Evolutionary conservation across 2,329 filamentous ascomycete species (phyloP).

Genomic region (Metarhizium robertsii): DNA sequence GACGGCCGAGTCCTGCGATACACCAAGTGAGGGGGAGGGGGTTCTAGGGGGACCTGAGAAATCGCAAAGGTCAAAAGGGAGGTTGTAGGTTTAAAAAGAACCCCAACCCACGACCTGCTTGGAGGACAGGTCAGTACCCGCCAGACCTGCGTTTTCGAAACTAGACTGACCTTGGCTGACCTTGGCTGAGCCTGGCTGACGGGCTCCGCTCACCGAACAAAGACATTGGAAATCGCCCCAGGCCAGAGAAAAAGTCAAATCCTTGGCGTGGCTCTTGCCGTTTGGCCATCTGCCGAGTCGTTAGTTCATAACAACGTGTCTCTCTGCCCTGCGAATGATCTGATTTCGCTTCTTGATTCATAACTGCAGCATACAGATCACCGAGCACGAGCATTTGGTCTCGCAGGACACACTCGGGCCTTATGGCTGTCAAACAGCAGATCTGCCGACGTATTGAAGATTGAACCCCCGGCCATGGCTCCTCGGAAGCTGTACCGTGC

Average conservation of each 20-base stretch:
- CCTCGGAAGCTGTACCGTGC: slow-evolving; percentile 2
- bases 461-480: slow-evolving; percentile 3
- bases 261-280: background rate
- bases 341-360: background rate
- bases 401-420: no score
- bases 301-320: background rate
- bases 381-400: background rate
- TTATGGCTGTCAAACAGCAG: background rate
- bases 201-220: background rate
- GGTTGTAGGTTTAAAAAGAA: background rate
- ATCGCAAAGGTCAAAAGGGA: background rate
- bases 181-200: background rate
- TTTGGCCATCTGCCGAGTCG: background rate
- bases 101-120: background rate
- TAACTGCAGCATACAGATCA: background rate
- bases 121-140: background rate
- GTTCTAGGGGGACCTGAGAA: background rate
- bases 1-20: background rate
- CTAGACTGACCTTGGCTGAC: background rate
- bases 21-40: background rate
- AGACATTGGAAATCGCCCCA: background rate
- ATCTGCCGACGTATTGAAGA: background rate
- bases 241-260: background rate
- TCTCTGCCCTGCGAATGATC: background rate
- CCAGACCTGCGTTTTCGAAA: no score